phyloP scores from a whole-genome alignment of 2,329 filamentous ascomycete genomes.

The Ceratocystis alfenasii region DNA sequence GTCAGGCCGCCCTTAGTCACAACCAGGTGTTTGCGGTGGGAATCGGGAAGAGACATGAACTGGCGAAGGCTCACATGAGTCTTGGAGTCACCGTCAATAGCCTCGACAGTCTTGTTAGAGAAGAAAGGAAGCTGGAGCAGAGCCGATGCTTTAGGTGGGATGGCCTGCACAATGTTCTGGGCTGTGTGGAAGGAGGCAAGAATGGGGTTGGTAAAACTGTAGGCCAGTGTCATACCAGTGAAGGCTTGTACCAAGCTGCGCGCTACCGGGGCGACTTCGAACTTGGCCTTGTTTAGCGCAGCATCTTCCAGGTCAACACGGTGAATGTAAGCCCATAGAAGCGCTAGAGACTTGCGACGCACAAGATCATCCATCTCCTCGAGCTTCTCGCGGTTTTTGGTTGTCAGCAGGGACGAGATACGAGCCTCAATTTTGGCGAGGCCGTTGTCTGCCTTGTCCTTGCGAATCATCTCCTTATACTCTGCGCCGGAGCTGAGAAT shows the following conservation, averaged over 20 bases:
- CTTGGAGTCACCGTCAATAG: slow-evolving; percentile 63
- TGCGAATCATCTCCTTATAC: slow-evolving; percentile 63
- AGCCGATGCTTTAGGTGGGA: slow-evolving; percentile 71
- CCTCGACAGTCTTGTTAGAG: slow-evolving; percentile 51
- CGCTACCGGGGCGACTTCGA: slow-evolving; percentile 76
- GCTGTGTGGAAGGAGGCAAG: slow-evolving; percentile 69
- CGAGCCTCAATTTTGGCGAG: slow-evolving; percentile 74
- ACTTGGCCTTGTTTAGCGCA: slow-evolving; percentile 71
- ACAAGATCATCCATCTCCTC: slow-evolving; percentile 68
- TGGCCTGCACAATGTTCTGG: slow-evolving; percentile 80
- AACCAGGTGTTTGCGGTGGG: slow-evolving; percentile 57
- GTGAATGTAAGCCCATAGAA: slow-evolving; percentile 91
- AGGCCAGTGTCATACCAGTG: slow-evolving; percentile 74
- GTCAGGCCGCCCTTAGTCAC: slow-evolving; percentile 60
- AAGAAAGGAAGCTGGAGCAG: slow-evolving; percentile 87
- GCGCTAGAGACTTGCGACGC: slow-evolving; percentile 72
- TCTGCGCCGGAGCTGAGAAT: slow-evolving; percentile 80
- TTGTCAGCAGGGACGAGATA: slow-evolving; percentile 52
- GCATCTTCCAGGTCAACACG: slow-evolving; percentile 73
- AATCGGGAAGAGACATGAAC: slow-evolving; percentile 75
- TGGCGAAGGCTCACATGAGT: slow-evolving; percentile 68
- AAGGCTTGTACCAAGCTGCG: slow-evolving; percentile 77
- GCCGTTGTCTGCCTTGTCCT: slow-evolving; percentile 66
- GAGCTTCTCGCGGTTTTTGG: slow-evolving; percentile 64
- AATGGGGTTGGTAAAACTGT: slow-evolving; percentile 70